Evolutionary conservation across 106 monocot species (phyloP).

Genomic region (Platanthera guangdongensis): DNA sequence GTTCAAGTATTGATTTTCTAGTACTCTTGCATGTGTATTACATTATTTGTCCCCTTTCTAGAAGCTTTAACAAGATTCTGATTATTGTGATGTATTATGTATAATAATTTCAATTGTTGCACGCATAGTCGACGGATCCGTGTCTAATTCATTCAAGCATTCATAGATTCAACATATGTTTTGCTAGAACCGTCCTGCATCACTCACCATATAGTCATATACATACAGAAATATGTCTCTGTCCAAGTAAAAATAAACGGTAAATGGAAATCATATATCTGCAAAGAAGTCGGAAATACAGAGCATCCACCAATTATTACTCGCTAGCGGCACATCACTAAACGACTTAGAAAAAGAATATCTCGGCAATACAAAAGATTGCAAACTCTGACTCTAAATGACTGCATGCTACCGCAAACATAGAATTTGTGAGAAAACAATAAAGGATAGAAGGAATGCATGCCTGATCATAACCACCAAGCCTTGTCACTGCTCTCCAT

Average conservation of each 20-base stretch:
- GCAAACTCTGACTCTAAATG: not conserved
- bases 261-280: not conserved
- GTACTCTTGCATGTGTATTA: too few relatives aligned
- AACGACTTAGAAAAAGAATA: not conserved
- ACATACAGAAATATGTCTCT: not conserved
- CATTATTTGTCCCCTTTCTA: too few relatives aligned
- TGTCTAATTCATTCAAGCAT: too few relatives aligned
- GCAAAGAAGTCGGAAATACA: not conserved
- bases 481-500: constrained; percentile 80
- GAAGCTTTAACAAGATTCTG: too few relatives aligned
- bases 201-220: not conserved
- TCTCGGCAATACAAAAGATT: not conserved
- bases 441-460: not conserved
- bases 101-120: too few relatives aligned
- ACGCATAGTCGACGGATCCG: too few relatives aligned
- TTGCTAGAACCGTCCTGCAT: too few relatives aligned
- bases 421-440: not conserved
- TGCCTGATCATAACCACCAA: constrained; percentile 95
- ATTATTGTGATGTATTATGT: too few relatives aligned
- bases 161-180: too few relatives aligned
- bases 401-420: not conserved
- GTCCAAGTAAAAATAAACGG: not conserved
- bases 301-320: not conserved
- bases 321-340: not conserved
- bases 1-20: too few relatives aligned